Evolutionary conservation across 805 yeast species (phyloP).

Genomic region (Scheffersomyces spartinae): DNA sequence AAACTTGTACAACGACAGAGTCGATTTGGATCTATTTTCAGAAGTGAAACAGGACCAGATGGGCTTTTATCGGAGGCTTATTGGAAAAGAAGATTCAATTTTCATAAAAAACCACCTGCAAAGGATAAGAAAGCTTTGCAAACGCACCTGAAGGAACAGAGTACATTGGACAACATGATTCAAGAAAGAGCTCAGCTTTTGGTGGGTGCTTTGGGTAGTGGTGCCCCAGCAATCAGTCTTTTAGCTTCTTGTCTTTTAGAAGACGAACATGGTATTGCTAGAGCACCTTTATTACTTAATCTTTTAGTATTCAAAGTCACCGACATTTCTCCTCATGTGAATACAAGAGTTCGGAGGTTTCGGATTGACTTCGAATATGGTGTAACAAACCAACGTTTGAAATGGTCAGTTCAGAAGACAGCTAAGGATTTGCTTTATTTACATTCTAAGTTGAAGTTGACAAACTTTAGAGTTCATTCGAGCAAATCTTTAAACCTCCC

Average conservation of each 20-base stretch:
- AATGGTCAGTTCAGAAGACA: constrained; percentile 70
- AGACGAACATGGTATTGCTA: constrained; percentile 64
- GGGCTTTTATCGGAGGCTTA: too few relatives aligned
- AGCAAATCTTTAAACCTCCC: constrained; percentile 37
- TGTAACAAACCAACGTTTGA: constrained; percentile 62
- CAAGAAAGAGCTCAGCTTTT: constrained; percentile 24
- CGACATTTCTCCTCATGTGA: constrained; percentile 31
- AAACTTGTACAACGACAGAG: too few relatives aligned
- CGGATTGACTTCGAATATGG: constrained; percentile 84
- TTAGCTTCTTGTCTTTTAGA: constrained; percentile 63
- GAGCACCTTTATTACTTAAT: constrained; percentile 75
- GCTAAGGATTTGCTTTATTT: constrained; percentile 61
- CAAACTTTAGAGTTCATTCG: too few relatives aligned
- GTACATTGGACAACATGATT: too few relatives aligned
- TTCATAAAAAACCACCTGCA: too few relatives aligned
- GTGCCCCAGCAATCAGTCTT: constrained; percentile 63
- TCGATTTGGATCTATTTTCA: too few relatives aligned
- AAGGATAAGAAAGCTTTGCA: too few relatives aligned
- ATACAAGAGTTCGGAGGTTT: constrained; percentile 34
- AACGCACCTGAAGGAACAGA: too few relatives aligned
- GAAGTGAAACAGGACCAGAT: too few relatives aligned
- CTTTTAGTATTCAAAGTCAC: constrained; percentile 57
- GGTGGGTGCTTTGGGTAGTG: constrained; percentile 40
- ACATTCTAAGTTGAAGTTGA: constrained; percentile 56
- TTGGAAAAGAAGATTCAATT: too few relatives aligned